Base-by-base conservation (phyloP, 2,329 filamentous ascomycete species). In the Exserohilum rostratum region DNA sequence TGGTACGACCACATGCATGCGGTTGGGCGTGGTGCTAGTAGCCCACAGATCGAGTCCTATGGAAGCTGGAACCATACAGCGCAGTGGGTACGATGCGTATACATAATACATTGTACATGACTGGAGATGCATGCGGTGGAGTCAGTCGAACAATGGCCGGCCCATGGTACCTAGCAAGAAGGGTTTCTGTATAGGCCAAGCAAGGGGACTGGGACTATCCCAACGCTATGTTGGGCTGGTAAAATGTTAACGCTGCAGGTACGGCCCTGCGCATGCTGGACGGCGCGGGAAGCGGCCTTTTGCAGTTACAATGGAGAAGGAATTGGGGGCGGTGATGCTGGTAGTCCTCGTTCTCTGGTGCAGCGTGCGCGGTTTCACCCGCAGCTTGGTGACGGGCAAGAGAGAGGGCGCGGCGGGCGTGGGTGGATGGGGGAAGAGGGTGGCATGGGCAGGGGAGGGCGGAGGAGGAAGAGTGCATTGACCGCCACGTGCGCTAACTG, bases 401-500 rank as follows among this genome's bases (percentile, higher is more conserved):
- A 25, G 2, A 31, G 20, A 20, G 6, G n/a, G 6, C 11, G 12
- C 25, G 15, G 3, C n/a, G 39, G 17, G n/a, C 9, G 20, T 20
- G 29, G 18, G 2, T 6, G 37, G 12, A n/a, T 7, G 12, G 22
- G 12, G 11, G 22, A 18, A 35, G 18, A n/a, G 25, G 25, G 12
- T n/a, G 20, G 20, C 18, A 22, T 22, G 47, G 22, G 37, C 34
- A 38, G 39, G 9, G 22, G 22, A 27, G 34, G 33, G 29, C 17
- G 34, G 50, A 57, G 35, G 47, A 37, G 44, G 37, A 35, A 38
- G 22, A 25, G 22, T 38, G 56, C 57, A 57, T 43, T 47, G 53
- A 52, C 53, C 48, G 53, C 57, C 57, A 57, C 53, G 57, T 59
- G 57, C 57, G 57, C 57, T 57, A 59, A 58, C 46, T 42, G 46